These are phyloP conservation scores for Brassica napus DNA, from an alignment of 345 rosid species.

Conservation along the genomic window DNA sequence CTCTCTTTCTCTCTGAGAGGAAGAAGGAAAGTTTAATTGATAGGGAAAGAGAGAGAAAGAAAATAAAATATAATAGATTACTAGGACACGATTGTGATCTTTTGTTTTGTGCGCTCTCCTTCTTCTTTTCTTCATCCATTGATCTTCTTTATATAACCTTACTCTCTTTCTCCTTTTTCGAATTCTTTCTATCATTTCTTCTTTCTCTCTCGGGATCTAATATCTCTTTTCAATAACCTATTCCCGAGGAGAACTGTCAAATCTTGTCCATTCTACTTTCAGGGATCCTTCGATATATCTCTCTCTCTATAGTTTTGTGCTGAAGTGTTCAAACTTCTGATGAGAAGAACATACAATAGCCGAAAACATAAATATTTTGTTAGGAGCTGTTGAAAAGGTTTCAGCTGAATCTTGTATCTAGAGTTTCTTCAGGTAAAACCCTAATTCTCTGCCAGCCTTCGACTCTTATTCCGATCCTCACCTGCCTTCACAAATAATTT, in stretches of 20 bases:
- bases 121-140: slow-evolving; percentile 29
- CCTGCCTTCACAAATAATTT: not conserved
- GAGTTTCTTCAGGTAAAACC: slow-evolving; percentile 39
- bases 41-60: slow-evolving; percentile 33
- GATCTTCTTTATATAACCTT: slow-evolving; percentile 59
- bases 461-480: not conserved
- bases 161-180: slow-evolving; percentile 47
- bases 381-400: slow-evolving; percentile 23
- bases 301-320: slow-evolving; percentile 37
- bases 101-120: slow-evolving; percentile 29
- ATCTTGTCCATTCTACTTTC: slow-evolving; percentile 32
- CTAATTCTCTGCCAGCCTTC: slow-evolving; percentile 28
- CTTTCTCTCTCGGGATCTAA: slow-evolving; percentile 71
- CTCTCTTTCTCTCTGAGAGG: slow-evolving; percentile 37
- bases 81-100: slow-evolving; percentile 64
- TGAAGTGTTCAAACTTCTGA: slow-evolving; percentile 28
- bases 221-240: slow-evolving; percentile 41
- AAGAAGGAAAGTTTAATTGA: slow-evolving; percentile 38
- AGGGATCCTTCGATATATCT: slow-evolving; percentile 17
- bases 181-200: slow-evolving; percentile 42
- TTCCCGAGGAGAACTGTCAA: slow-evolving; percentile 44
- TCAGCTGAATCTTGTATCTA: slow-evolving; percentile 11
- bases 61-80: slow-evolving; percentile 41
- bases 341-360: slow-evolving; percentile 17
- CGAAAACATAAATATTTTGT: not conserved